Evolutionary conservation across 352 stramenopile species (phyloP).

Genomic region (Phytophthora europaea): DNA sequence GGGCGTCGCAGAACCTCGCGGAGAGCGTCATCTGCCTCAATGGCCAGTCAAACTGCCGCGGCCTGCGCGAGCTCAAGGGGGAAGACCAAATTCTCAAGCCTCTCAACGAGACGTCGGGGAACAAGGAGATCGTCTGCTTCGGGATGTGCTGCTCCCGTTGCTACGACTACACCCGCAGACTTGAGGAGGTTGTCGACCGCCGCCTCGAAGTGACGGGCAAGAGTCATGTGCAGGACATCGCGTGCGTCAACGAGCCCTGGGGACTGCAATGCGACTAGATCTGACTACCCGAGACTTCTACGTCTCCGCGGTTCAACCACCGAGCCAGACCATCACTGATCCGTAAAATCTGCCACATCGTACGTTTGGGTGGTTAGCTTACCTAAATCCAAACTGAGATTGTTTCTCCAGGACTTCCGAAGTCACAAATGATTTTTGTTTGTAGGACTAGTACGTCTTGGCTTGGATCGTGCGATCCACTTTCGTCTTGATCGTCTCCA

Average conservation of each 20-base stretch:
- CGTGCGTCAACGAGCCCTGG: not conserved
- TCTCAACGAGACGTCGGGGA: conserved; percentile 1
- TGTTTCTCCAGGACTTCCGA: not conserved
- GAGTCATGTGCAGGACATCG: conserved; percentile 4
- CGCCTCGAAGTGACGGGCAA: conserved; percentile 10
- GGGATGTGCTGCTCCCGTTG: not conserved
- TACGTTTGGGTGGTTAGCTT: not conserved
- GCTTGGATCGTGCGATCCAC: not conserved
- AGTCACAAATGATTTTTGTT: not conserved
- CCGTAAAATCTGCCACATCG: not conserved
- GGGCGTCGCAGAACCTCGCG: not conserved
- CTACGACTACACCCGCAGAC: not conserved
- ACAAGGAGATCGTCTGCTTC: not conserved
- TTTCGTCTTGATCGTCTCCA: not conserved
- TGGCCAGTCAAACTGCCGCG: not conserved
- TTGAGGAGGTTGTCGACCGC: conserved; percentile 2
- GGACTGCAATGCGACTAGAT: conserved; percentile 11
- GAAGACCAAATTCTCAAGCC: not conserved
- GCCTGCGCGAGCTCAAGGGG: not conserved
- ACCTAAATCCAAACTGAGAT: not conserved
- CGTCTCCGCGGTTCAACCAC: not conserved
- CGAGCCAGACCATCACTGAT: not conserved
- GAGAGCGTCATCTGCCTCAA: not conserved
- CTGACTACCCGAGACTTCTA: not conserved
- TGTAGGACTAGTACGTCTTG: not conserved